These are phyloP conservation scores for Hypoxylon fragiforme DNA, from an alignment of 495 filamentous ascomycete genomes.

Conservation along the genomic window DNA sequence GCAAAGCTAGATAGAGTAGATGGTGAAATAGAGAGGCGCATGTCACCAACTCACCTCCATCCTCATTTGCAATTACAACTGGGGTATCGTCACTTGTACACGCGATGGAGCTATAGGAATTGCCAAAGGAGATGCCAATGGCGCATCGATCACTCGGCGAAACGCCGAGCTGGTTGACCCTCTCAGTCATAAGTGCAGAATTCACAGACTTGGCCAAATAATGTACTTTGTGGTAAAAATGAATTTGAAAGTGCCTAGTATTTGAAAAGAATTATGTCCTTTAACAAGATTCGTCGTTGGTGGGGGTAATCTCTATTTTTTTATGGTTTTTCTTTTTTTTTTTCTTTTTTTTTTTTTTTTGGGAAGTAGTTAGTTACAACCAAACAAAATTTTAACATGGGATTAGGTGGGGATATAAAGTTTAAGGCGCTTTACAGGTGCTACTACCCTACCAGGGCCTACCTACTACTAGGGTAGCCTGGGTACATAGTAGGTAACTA, in stretches of 20 bases:
- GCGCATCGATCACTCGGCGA: slow-evolving; percentile 67
- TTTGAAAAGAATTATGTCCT: too few relatives aligned
- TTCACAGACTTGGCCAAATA: too few relatives aligned
- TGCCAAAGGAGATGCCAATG: slow-evolving; percentile 98
- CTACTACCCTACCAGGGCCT: too few relatives aligned
- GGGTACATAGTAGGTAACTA: too few relatives aligned
- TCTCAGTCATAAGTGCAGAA: slow-evolving; percentile 43
- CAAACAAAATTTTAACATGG: slow-evolving; percentile 25
- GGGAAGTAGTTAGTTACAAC: background rate
- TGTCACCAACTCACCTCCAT: slow-evolving; percentile 70
- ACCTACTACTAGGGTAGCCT: too few relatives aligned
- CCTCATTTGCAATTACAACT: slow-evolving; percentile 98
- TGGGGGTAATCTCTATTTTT: background rate
- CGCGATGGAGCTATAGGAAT: slow-evolving; percentile 96
- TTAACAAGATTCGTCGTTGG: background rate
- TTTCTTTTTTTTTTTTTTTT: background rate
- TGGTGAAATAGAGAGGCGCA: slow-evolving; percentile 8
- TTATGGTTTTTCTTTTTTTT: background rate
- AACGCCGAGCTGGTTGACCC: slow-evolving; percentile 41
- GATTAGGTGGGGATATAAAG: too few relatives aligned
- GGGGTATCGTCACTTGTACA: slow-evolving; percentile 89
- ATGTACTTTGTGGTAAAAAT: too few relatives aligned
- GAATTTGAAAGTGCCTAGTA: too few relatives aligned
- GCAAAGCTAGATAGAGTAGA: too few relatives aligned
- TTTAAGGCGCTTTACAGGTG: too few relatives aligned